Evolutionary conservation across 2,329 filamentous ascomycete genomes (phyloP).

Genomic region (Hirsutella rhossiliensis): DNA sequence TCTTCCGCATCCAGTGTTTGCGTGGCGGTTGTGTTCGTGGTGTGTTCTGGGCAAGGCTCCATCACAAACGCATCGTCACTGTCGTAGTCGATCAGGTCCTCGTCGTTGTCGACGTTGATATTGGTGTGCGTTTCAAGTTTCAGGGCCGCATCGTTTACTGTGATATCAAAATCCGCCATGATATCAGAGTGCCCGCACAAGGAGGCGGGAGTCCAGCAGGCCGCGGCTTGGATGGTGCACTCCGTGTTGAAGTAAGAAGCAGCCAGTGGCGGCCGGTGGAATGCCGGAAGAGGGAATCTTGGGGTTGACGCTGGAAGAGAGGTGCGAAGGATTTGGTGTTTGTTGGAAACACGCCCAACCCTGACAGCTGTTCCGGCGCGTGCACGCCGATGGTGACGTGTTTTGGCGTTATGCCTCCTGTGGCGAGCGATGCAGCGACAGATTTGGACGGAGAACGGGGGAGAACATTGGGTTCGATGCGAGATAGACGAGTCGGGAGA

Average conservation of each 20-base stretch:
- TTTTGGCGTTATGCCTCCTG: slow-evolving; percentile 1
- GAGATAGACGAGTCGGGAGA: not conserved
- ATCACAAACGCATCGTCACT: slow-evolving; percentile 13
- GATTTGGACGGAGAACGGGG: not conserved
- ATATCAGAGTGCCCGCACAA: not conserved
- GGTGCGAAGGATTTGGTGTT: not conserved
- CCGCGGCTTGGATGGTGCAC: too few relatives aligned
- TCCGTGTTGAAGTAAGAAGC: too few relatives aligned
- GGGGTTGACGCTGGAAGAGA: not conserved
- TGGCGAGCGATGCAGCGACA: not conserved
- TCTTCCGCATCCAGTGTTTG: too few relatives aligned
- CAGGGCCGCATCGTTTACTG: slow-evolving; percentile 14
- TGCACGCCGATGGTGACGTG: not conserved
- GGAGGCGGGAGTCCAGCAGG: not conserved
- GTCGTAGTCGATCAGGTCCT: slow-evolving; percentile 26
- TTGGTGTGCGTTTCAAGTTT: slow-evolving; percentile 6
- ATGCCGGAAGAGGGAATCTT: not conserved
- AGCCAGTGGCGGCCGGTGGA: too few relatives aligned
- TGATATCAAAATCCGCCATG: slow-evolving; percentile 19
- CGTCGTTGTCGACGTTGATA: slow-evolving; percentile 13
- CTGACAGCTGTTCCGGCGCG: not conserved
- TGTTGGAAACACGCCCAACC: too few relatives aligned
- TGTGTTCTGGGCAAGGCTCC: not conserved
- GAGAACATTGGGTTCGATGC: not conserved
- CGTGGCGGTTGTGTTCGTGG: not conserved